phyloP scores from a whole-genome alignment of 2,329 filamentous ascomycete genomes.

The Talaromyces sp. region DNA sequence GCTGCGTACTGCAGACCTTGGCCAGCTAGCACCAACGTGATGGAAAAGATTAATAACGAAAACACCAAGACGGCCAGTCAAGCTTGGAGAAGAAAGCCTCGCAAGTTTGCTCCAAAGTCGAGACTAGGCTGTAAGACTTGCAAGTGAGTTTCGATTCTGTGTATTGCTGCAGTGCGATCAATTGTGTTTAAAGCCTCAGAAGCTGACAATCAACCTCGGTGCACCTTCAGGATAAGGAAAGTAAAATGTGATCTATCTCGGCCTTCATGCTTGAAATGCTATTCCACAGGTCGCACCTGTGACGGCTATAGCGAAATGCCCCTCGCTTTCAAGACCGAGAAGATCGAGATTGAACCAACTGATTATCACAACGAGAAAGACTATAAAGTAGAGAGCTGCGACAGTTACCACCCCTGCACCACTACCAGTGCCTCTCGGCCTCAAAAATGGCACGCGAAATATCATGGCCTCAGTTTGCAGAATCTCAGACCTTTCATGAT shows the following conservation, averaged over 20 bases:
- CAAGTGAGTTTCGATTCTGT: constrained; percentile 29
- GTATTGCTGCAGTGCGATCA: too few species aligned
- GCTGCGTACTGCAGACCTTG: too few species aligned
- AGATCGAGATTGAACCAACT: not conserved
- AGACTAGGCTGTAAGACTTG: constrained; percentile 36
- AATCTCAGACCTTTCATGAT: too few species aligned
- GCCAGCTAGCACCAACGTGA: constrained; percentile 2
- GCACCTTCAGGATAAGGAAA: constrained; percentile 26
- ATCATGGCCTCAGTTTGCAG: too few species aligned
- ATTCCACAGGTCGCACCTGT: constrained; percentile 34
- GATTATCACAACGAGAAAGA: too few species aligned
- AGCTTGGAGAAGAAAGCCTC: constrained; percentile 33
- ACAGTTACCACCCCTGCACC: too few species aligned
- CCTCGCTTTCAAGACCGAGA: constrained; percentile 19
- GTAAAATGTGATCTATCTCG: constrained; percentile 33
- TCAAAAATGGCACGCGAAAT: too few species aligned
- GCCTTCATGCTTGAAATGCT: constrained; percentile 33
- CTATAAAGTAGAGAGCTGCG: not conserved
- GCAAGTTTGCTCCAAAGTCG: constrained; percentile 36
- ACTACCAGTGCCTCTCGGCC: too few species aligned
- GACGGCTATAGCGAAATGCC: constrained; percentile 27
- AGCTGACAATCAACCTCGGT: too few species aligned
- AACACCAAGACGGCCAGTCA: constrained; percentile 19
- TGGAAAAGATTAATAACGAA: not conserved
- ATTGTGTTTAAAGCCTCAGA: too few species aligned